phyloP scores from a whole-genome alignment of 176 grass and related monocot species.

The Avena insularis region DNA sequence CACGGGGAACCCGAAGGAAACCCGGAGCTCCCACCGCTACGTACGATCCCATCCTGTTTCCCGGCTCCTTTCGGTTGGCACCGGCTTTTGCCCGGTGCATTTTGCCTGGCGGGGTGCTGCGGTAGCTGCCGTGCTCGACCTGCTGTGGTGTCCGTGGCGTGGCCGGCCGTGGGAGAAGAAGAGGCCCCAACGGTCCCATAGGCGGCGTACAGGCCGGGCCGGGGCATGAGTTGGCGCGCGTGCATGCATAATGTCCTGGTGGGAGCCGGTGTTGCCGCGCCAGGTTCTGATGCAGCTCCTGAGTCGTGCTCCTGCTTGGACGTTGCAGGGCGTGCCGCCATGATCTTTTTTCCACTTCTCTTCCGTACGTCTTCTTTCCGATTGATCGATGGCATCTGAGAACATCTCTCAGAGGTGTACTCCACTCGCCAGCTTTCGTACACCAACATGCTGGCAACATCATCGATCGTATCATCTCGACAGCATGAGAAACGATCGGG shows the following conservation, averaged over 20 bases:
- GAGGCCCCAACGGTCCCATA: constrained; percentile 32
- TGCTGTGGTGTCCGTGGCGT: not conserved
- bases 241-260: not conserved
- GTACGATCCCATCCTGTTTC: too few relatives aligned
- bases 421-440: not conserved
- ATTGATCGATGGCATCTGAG: not conserved
- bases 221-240: constrained; percentile 12
- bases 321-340: not conserved
- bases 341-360: not conserved
- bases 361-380: not conserved
- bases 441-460: too few relatives aligned
- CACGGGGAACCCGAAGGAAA: not conserved
- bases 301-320: too few relatives aligned
- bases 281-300: too few relatives aligned
- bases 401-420: not conserved
- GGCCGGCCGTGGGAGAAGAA: not conserved
- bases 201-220: constrained; percentile 33
- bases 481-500: not conserved
- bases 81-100: constrained; percentile 28
- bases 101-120: not conserved
- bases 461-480: not conserved
- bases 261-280: too few relatives aligned
- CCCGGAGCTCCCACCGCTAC: too few relatives aligned
- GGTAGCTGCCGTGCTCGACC: not conserved
- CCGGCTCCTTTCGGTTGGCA: constrained; percentile 5